Conservation (phyloP, 2,329 filamentous ascomycete genomes). For the Beauveria sp. region DNA sequence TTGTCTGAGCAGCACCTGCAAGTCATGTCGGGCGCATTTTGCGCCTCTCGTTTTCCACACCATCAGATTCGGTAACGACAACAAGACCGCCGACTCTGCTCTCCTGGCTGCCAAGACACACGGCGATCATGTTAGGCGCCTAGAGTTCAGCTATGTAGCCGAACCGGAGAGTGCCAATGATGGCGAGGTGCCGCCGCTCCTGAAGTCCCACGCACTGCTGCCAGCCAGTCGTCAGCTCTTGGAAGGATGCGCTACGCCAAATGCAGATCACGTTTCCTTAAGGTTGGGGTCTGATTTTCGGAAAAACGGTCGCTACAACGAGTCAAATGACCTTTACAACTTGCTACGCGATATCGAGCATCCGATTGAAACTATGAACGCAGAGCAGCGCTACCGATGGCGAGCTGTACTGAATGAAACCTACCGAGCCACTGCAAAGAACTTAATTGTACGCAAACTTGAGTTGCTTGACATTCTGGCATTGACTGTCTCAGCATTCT, state of each 20-base stretch:
- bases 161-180: neutral
- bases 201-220: neutral
- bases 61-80: neutral
- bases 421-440: neutral
- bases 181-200: neutral
- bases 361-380: neutral
- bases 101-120: neutral
- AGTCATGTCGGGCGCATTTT: neutral
- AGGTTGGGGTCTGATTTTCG: neutral
- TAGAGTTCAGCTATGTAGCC: neutral
- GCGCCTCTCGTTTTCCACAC: neutral
- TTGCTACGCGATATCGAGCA: neutral
- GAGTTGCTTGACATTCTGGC: fast-evolving
- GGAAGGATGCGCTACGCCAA: neutral
- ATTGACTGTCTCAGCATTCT: neutral
- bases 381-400: neutral
- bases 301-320: neutral
- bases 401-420: neutral
- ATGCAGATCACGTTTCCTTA: too few species aligned
- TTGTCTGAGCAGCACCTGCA: neutral
- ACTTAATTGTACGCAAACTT: neutral
- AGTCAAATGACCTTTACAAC: neutral
- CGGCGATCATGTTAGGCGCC: too few species aligned
- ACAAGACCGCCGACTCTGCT: neutral
- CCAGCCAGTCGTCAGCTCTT: neutral